Base-by-base conservation (phyloP, 495 filamentous ascomycete species). In the Aspergillus sclerotiicarbonarius region DNA sequence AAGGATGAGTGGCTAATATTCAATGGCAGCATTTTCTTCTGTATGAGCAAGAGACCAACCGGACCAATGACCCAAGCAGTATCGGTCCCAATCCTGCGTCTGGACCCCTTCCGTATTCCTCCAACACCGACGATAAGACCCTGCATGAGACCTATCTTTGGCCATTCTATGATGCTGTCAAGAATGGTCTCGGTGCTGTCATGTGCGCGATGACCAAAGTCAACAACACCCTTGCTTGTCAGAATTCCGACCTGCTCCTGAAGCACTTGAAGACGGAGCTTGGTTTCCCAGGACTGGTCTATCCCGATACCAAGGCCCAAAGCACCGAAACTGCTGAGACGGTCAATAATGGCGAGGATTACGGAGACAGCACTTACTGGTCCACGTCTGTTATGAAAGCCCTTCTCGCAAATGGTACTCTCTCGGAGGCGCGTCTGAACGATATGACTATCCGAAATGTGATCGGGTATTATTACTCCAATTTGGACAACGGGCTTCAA, bases 111-210 rank as follows among this genome's bases (percentile, higher is more conserved):
- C 70, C 80, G 0, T 76, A 86, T 31, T 86, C 82, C n/a, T 78
- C 82, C 12, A 85, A 86, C 44, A 80, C 84, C 16, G 84, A 87
- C 45, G 83, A 88, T 63, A 76, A 81, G 48, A 87, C 87, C 0
- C 69, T 89, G 55, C 87, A 90, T 63, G 87, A 91, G 66, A 60
- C 85, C 0, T 91, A 90, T 56, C 76, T 87, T 13, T 92, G 89
- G 89, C 70, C 78, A 0, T 90, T 87, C 68, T 75, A 79, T 48
- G 84, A 88, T 62, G 82, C 81, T 0, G 78, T 88, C 1, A 72
- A 79, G 41, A 81, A 83, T 1, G 84, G 85, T 13, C 75, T 75
- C 5, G 82, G 75, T 2, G 79, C 71, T 45, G 75, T 89, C 20
- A 88, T 88, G 85, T 89, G 84, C 67, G 82, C 80, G 6, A 87